Evolutionary conservation across 2,329 filamentous ascomycete species (phyloP), one percentile per base, ranked within the genome.

Genomic region (Verticillium nonalfalfae): DNA sequence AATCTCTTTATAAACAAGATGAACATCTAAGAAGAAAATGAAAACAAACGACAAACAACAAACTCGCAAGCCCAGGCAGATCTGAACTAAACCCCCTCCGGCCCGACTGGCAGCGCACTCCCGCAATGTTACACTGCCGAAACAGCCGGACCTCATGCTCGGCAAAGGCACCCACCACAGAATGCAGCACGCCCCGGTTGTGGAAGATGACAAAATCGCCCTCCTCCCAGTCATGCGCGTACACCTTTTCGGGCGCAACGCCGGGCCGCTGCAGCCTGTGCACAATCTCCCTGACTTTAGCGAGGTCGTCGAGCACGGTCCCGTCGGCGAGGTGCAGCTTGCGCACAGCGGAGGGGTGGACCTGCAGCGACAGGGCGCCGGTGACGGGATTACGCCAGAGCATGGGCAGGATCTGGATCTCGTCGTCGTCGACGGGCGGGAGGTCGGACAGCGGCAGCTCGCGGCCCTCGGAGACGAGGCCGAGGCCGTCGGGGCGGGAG

Each of bases 191-290:
- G 1, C 90, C 90, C 10, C 89, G 84, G 70, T 93, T 93, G 72
- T 93, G 88, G 74, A 93, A 93, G 33, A 93, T 76, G 0, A 91
- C 90, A 61, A 91, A 74, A 69, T 93, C 90, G 5, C 90, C 90
- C 70, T 90, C 85, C 66, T 88, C 78, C 90, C 90, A 93, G 67
- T 93, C 88, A 67, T 92, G 87, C 9, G 88, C 78, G 71, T 91
- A 92, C 11, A 93, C 89, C 64, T 80, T 78, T 62, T 79, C 71
- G 0, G 90, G 89, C 13, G 84, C 83, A 67, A 93, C 93, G 0
- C 84, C 90, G 3, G 89, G 89, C 7, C 90, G 78, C 75, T 93
- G 90, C 60, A 93, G 73, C 26, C 81, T 76, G 71, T 93, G 76
- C 7, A 92, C 83, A n/a, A 84, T 86, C 39, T 87, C 86, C 9